These are phyloP conservation scores for Piper longum DNA, from an alignment of 164 flowering plant species.

Conservation along the genomic window DNA sequence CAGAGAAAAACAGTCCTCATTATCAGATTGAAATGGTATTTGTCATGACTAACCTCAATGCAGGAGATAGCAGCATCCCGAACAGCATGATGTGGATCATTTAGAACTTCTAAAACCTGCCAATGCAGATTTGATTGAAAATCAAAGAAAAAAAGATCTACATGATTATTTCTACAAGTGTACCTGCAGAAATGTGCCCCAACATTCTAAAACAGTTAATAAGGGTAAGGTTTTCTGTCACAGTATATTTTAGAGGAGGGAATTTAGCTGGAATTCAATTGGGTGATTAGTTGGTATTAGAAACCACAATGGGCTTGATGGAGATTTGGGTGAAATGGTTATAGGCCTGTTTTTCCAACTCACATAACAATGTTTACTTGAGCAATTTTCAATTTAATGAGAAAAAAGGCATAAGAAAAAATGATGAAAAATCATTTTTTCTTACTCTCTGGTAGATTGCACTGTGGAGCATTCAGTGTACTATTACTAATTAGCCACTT, in stretches of 20 bases:
- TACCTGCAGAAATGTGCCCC: background rate
- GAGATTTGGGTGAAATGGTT: no score
- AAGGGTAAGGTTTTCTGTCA: background rate
- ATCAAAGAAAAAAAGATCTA: background rate
- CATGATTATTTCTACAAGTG: background rate
- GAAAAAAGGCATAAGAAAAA: background rate
- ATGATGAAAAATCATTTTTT: background rate
- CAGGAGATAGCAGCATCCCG: constrained; percentile 84
- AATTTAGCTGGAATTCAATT: no score
- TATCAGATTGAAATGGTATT: background rate
- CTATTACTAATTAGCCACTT: background rate
- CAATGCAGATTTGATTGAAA: background rate
- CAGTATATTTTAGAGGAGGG: no score
- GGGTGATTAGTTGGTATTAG: no score
- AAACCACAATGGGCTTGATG: no score
- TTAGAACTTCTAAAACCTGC: constrained; percentile 89
- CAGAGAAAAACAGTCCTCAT: background rate
- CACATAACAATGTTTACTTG: no score
- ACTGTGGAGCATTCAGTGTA: background rate
- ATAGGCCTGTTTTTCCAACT: no score
- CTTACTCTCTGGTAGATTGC: background rate
- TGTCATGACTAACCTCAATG: constrained; percentile 50
- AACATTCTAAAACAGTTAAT: background rate
- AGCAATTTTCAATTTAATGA: background rate
- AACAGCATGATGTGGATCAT: constrained; percentile 78